Conservation (phyloP, 805 yeast species). For the Zygosaccharomyces pseudorouxii region DNA sequence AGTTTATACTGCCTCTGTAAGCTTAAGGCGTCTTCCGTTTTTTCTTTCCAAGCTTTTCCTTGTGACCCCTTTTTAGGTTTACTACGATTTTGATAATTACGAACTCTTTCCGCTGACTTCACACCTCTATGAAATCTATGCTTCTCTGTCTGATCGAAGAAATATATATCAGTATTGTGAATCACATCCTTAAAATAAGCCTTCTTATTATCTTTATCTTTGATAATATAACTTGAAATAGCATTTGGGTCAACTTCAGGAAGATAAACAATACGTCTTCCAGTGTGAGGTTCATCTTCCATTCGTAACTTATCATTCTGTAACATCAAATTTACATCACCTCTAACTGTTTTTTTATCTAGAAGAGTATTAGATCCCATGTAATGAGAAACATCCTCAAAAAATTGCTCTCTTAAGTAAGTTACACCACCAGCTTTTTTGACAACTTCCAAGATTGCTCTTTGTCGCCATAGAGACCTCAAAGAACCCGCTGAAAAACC, state of each 20-base stretch:
- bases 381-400: conserved; percentile 38
- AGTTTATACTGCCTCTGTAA: conserved; percentile 3
- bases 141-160: conserved; percentile 32
- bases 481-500: conserved; percentile 41
- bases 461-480: conserved; percentile 42
- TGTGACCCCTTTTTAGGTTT: conserved; percentile 5
- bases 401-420: conserved; percentile 40
- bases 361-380: conserved; percentile 39
- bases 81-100: conserved; percentile 23
- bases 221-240: conserved; percentile 18
- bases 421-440: conserved; percentile 44
- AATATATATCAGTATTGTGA: conserved; percentile 32
- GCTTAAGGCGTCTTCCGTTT: not conserved
- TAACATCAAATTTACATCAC: conserved; percentile 38
- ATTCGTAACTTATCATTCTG: conserved; percentile 22
- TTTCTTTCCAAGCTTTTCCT: not conserved
- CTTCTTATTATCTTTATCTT: conserved; percentile 30
- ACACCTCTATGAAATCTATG: conserved; percentile 29
- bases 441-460: conserved; percentile 41
- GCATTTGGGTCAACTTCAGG: conserved; percentile 21
- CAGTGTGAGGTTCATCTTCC: conserved; percentile 18
- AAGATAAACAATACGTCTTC: conserved; percentile 23
- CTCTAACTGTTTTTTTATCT: conserved; percentile 51
- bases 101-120: conserved; percentile 32
- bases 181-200: conserved; percentile 24